Percentiles rank a stretch among this genome's conserved stretches.
Conservation (phyloP, 2,329 filamentous ascomycete species). For the Coniochaeta sp. region DNA sequence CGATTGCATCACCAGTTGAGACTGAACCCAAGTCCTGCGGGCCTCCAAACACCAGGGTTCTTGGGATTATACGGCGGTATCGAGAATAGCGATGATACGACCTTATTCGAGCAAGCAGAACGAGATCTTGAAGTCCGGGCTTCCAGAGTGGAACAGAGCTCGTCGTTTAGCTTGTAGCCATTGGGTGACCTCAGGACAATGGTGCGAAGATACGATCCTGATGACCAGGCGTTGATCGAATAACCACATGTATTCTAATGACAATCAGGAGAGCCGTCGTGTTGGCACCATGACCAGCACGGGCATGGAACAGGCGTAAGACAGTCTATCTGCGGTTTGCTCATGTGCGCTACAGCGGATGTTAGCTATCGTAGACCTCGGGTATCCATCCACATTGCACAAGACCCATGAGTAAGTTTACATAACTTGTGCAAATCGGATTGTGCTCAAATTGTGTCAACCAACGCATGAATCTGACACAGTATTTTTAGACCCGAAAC, state of each 20-base stretch:
- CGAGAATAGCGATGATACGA: conserved; percentile 38
- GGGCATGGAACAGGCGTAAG: too few species aligned
- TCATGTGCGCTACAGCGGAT: not conserved
- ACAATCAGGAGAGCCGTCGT: too few species aligned
- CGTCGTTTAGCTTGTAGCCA: not conserved
- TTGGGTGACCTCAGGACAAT: not conserved
- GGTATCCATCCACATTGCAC: too few species aligned
- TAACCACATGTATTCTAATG: not conserved
- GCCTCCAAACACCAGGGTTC: conserved; percentile 34
- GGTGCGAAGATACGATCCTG: not conserved
- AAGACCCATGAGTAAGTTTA: not conserved
- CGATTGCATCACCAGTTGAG: conserved; percentile 12
- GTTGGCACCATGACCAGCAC: not conserved
- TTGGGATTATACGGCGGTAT: conserved; percentile 37
- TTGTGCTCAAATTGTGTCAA: not conserved
- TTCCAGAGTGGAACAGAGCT: not conserved
- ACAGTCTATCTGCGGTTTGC: too few species aligned
- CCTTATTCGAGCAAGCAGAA: conserved; percentile 21
- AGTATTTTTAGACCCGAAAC: not conserved
- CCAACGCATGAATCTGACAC: not conserved
- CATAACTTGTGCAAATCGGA: not conserved
- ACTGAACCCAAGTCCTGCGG: conserved; percentile 25
- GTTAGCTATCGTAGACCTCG: too few species aligned
- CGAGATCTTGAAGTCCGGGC: not conserved
- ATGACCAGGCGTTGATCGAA: not conserved